Percentiles rank a stretch among this genome's conserved stretches.
Evolutionary conservation across 495 filamentous ascomycete species (phyloP).

Genomic region (Annulohypoxylon nitens): DNA sequence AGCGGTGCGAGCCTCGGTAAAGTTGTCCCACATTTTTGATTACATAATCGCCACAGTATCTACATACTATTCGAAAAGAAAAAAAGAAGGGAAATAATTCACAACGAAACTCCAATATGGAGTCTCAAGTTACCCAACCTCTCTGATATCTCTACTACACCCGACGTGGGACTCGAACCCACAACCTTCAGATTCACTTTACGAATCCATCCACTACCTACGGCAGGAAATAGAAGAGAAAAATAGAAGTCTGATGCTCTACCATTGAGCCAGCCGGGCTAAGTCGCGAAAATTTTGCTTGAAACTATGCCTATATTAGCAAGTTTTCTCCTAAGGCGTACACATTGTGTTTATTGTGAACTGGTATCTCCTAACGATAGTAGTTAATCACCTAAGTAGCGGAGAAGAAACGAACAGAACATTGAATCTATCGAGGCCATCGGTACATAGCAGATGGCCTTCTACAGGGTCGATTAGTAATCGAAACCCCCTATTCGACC

Average conservation of each 20-base stretch:
- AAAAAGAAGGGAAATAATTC: background rate
- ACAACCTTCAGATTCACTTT: background rate
- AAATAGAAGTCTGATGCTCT: constrained; percentile 1
- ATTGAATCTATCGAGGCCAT: too few relatives aligned
- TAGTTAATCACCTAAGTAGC: too few relatives aligned
- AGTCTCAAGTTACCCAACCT: background rate
- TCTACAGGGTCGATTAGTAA: background rate
- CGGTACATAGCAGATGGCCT: too few relatives aligned
- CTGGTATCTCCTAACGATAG: too few relatives aligned
- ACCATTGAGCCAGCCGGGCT: constrained; percentile 3
- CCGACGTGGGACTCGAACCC: constrained; percentile 5
- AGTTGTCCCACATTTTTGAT: background rate
- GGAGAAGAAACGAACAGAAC: too few relatives aligned
- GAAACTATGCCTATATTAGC: background rate
- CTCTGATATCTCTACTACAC: background rate
- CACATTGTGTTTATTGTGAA: too few relatives aligned
- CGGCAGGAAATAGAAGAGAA: background rate
- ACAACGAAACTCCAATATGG: background rate
- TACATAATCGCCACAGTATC: too few relatives aligned
- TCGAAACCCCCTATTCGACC: background rate
- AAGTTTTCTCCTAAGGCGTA: background rate
- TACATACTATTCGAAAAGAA: background rate
- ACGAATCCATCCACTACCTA: background rate
- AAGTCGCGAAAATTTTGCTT: background rate
- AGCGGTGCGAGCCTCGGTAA: constrained; percentile 7